Base-by-base conservation (phyloP, 768 basidiomycete genomes). In the Daedaleopsis sinensis region DNA sequence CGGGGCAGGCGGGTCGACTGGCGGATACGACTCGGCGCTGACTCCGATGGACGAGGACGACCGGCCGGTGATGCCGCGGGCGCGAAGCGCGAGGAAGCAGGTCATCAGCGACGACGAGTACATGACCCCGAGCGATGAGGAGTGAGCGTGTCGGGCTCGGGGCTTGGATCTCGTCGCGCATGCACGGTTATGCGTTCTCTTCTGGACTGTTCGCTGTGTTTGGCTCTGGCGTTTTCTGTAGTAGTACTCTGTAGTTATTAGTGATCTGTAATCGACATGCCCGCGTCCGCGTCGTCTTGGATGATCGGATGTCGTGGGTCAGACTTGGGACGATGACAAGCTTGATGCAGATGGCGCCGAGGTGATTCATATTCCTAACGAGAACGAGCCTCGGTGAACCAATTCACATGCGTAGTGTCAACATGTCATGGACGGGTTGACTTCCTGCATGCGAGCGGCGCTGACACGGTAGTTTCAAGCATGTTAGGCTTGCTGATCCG, bases 11-110 rank as follows among this genome's bases (percentile, higher is more conserved):
- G 62, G 62, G 1, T 64, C 64, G 21, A 52, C 63, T 11, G 82
- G 80, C 11, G 79, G 79, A 18, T 84, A 86, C 62, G 88, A 90
- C 35, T 83, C 86, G 38, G 89, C 90, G 11, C 72, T 91, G 64
- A 91, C 89, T 7, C 89, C 89, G 1, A 89, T 92, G 88, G 90
- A 91, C 49, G 90, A 93, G 62, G 91, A 92, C 61, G 88, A 89
- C 49, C 83, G 86, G 47, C 62, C 54, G 54, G 84, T 83, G 32
- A 79, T 79, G 10, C 80, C 84, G 16, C 82, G 87, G 39, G 76
- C 83, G 58, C 88, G 86, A 70, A 77, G 80, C 19, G 85, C 83
- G 35, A 80, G 90, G 63, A 90, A 86, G 71, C 88, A 89, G 73
- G 82, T 93, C 53, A 76, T 91, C 73, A 91, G 90, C 65, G 90